phyloP scores from a whole-genome alignment of 2,329 filamentous ascomycete genomes.

The Botryotinia globosa region DNA sequence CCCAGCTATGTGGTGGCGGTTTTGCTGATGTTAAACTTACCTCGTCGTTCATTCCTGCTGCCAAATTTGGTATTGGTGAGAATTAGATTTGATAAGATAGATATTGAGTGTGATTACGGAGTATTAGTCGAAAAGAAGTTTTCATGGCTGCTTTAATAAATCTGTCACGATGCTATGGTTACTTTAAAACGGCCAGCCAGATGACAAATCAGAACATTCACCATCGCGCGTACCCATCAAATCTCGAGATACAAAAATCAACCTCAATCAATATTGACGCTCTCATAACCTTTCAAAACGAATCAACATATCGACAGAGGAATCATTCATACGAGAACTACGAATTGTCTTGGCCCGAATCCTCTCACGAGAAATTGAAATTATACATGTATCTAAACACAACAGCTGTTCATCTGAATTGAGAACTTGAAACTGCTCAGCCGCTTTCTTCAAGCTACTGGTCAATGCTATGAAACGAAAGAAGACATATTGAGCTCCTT shows the following conservation, averaged over 20 bases:
- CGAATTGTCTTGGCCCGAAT: not conserved
- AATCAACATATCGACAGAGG: not conserved
- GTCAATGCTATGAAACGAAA: slow-evolving; percentile 5
- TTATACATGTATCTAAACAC: not conserved
- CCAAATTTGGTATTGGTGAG: not conserved
- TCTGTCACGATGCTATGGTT: not conserved
- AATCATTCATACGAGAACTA: not conserved
- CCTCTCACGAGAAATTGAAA: not conserved
- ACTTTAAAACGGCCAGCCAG: not conserved
- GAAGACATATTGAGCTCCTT: not conserved
- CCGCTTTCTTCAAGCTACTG: not conserved
- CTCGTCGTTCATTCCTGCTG: no score
- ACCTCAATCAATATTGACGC: not conserved
- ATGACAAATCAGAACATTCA: not conserved
- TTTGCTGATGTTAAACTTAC: not conserved
- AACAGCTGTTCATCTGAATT: not conserved
- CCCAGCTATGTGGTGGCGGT: not conserved
- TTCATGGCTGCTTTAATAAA: not conserved
- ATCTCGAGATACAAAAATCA: not conserved
- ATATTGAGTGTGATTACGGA: not conserved
- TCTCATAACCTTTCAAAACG: not conserved
- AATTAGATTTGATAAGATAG: not conserved
- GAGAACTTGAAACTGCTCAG: slow-evolving; percentile 1
- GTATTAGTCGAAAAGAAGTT: not conserved
- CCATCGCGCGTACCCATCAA: not conserved